Evolutionary conservation across 495 filamentous ascomycete genomes (phyloP), one percentile per base, ranked within the genome.

Genomic region (Aspergillus bridgeri): DNA sequence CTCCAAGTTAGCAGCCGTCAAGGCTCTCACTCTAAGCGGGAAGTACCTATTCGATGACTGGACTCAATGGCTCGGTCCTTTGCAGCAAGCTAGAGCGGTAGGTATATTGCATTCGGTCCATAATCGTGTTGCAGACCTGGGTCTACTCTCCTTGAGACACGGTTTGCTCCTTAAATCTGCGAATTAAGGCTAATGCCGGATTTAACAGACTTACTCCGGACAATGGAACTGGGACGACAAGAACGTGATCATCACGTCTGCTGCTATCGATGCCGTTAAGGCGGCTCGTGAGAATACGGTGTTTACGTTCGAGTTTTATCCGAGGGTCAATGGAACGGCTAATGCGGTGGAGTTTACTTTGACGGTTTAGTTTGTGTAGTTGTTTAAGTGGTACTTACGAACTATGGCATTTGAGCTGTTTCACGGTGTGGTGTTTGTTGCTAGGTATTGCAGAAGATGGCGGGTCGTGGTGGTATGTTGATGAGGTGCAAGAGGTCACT

Each of bases 291-390:
- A 77, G 55, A 66, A 67, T 0, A 75, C 75, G 2, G 74, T 71
- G 0, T 82, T 84, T 51, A 80, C 70, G 1, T 77, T 83, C 49
- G 81, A 84, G 66, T 81, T 82, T 56, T 82, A 68, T 56, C 79
- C 80, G 0, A 63, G 81, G 13, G 75, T 70, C 22, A 62, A 62
- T 55, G 63, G 60, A 5, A 57, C 44, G 42, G 70, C 61, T 54
- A 81, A 82, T 64, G 59, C 65, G 18, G 68, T 73, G 21, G 74
- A 79, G 33, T 82, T 78, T 57, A 81, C 76, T 3, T 63, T 81
- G 53, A 79, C 66, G 8, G 74, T 81, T 38, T 75, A 43, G 65
- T 27, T 43, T 11, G 25, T 19, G 17, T 29, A 17, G 9, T 57
- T 49, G 42, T 20, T 50, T 50, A 42, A 33, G 22, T 27, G 25